Base-by-base conservation (phyloP, 345 rosid species). In the Geranium brycei region DNA sequence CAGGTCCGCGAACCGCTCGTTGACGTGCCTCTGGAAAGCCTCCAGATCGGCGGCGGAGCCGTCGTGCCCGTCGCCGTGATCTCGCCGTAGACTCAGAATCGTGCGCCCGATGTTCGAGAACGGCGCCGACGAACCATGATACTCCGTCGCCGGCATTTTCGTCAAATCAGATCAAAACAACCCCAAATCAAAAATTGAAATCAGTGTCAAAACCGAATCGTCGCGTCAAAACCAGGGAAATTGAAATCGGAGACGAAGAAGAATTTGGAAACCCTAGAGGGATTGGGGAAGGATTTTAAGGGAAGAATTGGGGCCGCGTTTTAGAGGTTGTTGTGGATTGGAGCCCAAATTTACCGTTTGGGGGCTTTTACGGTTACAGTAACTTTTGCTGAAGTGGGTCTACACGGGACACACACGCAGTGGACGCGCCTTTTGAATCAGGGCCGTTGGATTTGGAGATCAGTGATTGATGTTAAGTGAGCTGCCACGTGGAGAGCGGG, bases 141-240 rank as follows among this genome's bases (percentile, higher is more conserved):
- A 81, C 31, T 83, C 88, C 55, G 88, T 78, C 0, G 84, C 81
- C 65, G 84, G 87, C 91, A 86, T 86, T 69, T 63, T 83, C 53
- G 69, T 23, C 41, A 4, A 35, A 4, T 35, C 41, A 35, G 41
- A 35, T 35, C 7, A 35, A 35, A 35, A 35, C 41, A 7, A 35
- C 5, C 2, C 28, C 41, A 4, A 35, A 35, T 35, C 41, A 1
- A 23, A 35, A 35, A 35, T 35, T 7, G 41, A 7, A 35, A 35
- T 35, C 41, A 35, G 57, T 6, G 13, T 53, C 15, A 7, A 17
- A 3, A 30, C 0, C n/a, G n/a, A n/a, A n/a, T n/a, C n/a, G n/a
- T n/a, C n/a, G n/a, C n/a, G n/a, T n/a, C n/a, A n/a, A n/a, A n/a
- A n/a, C n/a, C n/a, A 59, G 69, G 35, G 63, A 67, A 53, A 28